Percentiles rank a stretch among this genome's conserved stretches.
phyloP scores from a whole-genome alignment of 2,329 filamentous ascomycete genomes.

The Fusarium phyllophilum region DNA sequence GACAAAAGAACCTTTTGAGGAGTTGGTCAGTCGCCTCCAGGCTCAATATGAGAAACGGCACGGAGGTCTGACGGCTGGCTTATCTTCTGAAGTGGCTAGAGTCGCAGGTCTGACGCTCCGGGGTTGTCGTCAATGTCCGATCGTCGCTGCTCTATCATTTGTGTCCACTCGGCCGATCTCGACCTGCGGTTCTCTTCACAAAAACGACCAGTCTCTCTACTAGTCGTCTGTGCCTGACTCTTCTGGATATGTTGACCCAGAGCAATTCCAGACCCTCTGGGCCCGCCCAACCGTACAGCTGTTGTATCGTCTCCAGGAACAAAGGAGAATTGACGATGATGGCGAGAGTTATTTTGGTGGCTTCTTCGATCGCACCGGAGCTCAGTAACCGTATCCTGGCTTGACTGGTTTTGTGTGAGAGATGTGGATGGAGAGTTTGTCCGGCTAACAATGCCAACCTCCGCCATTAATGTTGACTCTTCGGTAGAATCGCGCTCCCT shows the following conservation, averaged over 20 bases:
- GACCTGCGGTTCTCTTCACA: constrained; percentile 7
- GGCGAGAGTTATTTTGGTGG: constrained; percentile 1
- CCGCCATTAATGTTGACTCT: background rate
- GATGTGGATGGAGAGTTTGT: background rate
- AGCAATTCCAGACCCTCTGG: background rate
- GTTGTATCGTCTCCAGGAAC: constrained; percentile 41
- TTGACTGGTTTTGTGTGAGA: background rate
- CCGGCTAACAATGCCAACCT: background rate
- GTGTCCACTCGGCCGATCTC: constrained; percentile 32
- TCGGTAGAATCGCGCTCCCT: constrained; percentile 10
- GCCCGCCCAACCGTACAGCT: background rate
- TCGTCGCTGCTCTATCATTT: background rate
- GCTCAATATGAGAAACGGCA: background rate
- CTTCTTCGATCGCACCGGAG: background rate
- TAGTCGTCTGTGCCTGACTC: background rate
- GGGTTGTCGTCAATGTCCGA: constrained; percentile 5
- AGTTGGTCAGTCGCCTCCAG: background rate
- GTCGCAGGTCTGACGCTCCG: background rate
- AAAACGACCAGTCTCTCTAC: background rate
- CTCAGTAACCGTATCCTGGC: background rate
- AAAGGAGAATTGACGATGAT: constrained; percentile 45
- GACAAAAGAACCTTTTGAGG: constrained; percentile 1
- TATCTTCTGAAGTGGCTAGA: background rate
- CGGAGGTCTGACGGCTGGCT: background rate
- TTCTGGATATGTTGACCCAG: background rate